Conservation (phyloP, 345 rosid species). For the Melaleuca quinquenervia region DNA sequence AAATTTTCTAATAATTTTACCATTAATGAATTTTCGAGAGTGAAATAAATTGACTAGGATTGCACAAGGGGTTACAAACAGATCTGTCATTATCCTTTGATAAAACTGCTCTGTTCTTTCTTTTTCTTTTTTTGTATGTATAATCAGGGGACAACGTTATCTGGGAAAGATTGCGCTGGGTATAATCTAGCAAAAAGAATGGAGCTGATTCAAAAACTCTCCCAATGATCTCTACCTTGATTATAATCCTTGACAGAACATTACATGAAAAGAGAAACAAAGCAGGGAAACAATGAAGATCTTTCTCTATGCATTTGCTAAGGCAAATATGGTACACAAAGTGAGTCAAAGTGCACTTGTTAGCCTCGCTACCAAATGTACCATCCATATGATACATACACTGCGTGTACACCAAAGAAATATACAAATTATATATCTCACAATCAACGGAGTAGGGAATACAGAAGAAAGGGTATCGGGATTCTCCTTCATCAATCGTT, state of each 20-base stretch:
- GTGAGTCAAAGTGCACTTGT: neutral
- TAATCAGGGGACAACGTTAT: neutral
- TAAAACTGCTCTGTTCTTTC: neutral
- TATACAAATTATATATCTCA: neutral
- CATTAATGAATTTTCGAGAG: neutral
- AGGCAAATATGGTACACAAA: neutral
- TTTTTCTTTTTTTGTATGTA: neutral
- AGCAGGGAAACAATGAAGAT: neutral
- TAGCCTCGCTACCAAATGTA: neutral
- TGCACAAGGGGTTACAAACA: neutral
- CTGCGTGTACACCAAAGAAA: neutral
- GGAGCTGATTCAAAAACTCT: neutral
- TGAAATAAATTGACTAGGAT: neutral
- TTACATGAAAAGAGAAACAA: neutral
- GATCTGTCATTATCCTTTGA: neutral
- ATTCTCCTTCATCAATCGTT: conserved; percentile 13
- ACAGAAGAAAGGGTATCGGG: neutral
- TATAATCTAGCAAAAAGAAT: neutral
- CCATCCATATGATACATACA: neutral
- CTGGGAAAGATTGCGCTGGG: neutral
- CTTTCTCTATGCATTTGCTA: neutral
- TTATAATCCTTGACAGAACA: neutral
- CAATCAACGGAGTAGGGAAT: neutral
- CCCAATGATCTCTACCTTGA: neutral
- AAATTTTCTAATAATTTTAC: neutral